These are phyloP conservation scores for Uromyces viciae-fabae DNA, from an alignment of 1,284 basidiomycete genomes.

Conservation along the genomic window DNA sequence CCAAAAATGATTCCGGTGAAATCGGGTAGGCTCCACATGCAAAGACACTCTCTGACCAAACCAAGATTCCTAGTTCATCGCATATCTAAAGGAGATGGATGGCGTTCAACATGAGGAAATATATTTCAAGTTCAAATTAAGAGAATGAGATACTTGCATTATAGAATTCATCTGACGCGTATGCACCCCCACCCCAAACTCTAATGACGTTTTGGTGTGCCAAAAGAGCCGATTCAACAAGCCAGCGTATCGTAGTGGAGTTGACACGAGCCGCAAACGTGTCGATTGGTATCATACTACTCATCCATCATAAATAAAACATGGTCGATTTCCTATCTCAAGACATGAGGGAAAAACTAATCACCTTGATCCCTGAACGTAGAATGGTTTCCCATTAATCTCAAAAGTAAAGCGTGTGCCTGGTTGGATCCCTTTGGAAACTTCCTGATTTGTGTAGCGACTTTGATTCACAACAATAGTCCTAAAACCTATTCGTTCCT, in stretches of 20 bases:
- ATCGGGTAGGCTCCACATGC: conserved; percentile 44
- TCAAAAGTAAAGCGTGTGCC: conserved; percentile 49
- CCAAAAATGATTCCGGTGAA: conserved; percentile 58
- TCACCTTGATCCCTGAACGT: conserved; percentile 49
- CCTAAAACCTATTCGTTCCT: conserved; percentile 49
- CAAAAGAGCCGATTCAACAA: conserved; percentile 46
- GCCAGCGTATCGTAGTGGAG: conserved; percentile 47
- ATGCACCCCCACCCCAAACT: conserved; percentile 51
- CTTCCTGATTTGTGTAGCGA: conserved; percentile 44
- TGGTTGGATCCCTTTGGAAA: conserved; percentile 45
- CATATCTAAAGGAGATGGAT: conserved; percentile 56
- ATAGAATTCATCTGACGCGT: conserved; percentile 48
- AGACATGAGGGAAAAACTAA: conserved; percentile 15
- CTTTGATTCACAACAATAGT: conserved; percentile 50
- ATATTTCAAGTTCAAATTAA: neutral
- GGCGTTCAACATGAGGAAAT: conserved; percentile 57
- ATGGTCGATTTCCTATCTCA: neutral
- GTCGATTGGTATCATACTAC: conserved; percentile 41
- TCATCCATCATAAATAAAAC: neutral
- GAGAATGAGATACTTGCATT: conserved; percentile 31
- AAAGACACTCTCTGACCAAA: conserved; percentile 62
- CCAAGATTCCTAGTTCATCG: conserved; percentile 65
- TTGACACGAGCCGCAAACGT: conserved; percentile 28
- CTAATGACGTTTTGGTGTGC: conserved; percentile 50
- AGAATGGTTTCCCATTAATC: conserved; percentile 48